Percentiles rank a stretch among this genome's conserved stretches.
These are phyloP conservation scores for Fibroporia radiculosa DNA, from an alignment of 768 basidiomycete genomes.

Conservation along the genomic window DNA sequence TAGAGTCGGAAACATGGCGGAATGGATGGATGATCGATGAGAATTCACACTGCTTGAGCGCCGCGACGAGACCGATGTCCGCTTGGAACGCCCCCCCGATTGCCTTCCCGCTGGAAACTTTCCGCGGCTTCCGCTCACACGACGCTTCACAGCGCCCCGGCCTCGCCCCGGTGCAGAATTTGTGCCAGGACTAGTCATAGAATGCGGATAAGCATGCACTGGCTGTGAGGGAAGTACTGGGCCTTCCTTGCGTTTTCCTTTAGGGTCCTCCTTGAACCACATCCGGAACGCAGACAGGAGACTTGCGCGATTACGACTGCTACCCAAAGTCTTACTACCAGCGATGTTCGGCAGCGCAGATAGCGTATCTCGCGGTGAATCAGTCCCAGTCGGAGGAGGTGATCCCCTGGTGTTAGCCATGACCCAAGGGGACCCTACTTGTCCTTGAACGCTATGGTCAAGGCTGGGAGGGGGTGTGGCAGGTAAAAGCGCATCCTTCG, in stretches of 20 bases:
- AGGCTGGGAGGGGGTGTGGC: constrained; percentile 35
- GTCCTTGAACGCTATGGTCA: constrained; percentile 22
- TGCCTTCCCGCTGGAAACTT: constrained; percentile 14
- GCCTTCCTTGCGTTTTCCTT: constrained; percentile 69
- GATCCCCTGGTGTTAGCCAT: constrained; percentile 40
- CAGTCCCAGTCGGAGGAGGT: constrained; percentile 39
- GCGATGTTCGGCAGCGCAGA: constrained; percentile 37
- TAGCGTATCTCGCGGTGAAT: constrained; percentile 46
- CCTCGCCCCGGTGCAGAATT: constrained; percentile 15
- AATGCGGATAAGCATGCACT: constrained; percentile 8
- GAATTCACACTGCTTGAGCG: constrained; percentile 92
- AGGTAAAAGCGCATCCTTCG: constrained; percentile 38
- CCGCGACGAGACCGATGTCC: constrained; percentile 71
- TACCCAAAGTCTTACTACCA: constrained; percentile 26
- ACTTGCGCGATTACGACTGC: constrained; percentile 64
- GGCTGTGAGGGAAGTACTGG: constrained; percentile 11
- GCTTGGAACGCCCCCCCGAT: constrained; percentile 47
- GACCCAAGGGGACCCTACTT: constrained; percentile 69
- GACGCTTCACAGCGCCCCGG: constrained; percentile 39
- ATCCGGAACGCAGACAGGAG: constrained; percentile 78
- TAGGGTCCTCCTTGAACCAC: constrained; percentile 90
- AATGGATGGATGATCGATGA: constrained; percentile 54
- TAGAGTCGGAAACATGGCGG: constrained; percentile 37
- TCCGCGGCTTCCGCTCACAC: constrained; percentile 35
- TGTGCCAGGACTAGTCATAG: constrained; percentile 10